Percentiles rank a stretch among this genome's conserved stretches.
Conservation (phyloP, 768 basidiomycete genomes). For the Suillus weaverae region DNA sequence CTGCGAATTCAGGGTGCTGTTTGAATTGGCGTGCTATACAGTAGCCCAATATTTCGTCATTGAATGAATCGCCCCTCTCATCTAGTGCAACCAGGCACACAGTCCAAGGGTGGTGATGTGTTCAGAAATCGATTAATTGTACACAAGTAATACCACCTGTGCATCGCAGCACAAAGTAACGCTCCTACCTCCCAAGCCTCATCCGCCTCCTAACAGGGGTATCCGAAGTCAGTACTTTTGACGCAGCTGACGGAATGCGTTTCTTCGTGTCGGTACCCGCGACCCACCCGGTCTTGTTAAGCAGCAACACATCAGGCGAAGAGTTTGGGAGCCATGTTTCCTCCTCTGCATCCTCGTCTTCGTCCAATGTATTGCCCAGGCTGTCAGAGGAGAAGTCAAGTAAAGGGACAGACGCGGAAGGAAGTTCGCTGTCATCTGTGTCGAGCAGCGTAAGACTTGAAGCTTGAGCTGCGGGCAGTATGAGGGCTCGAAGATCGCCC, state of each 20-base stretch:
- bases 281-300: conserved; percentile 13
- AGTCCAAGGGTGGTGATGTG: background rate
- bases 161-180: too few relatives aligned
- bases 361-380: conserved; percentile 9
- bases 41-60: too few relatives aligned
- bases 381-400: background rate
- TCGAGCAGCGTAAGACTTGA: conserved; percentile 9
- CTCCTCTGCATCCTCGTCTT: conserved; percentile 37
- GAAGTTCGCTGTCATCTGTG: background rate
- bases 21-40: too few relatives aligned
- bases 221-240: conserved; percentile 15
- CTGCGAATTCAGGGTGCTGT: too few relatives aligned
- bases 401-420: background rate
- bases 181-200: background rate
- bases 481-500: conserved; percentile 3
- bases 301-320: conserved; percentile 43
- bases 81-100: too few relatives aligned
- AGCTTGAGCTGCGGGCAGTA: background rate
- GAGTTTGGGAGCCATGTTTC: conserved; percentile 41
- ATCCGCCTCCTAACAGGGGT: conserved; percentile 29
- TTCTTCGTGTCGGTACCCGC: conserved; percentile 19
- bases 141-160: background rate
- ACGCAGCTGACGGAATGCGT: conserved; percentile 26
- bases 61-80: too few relatives aligned
- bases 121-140: background rate